phyloP scores from a whole-genome alignment of 768 basidiomycete genomes.

The Pleurotus tuber-regium region DNA sequence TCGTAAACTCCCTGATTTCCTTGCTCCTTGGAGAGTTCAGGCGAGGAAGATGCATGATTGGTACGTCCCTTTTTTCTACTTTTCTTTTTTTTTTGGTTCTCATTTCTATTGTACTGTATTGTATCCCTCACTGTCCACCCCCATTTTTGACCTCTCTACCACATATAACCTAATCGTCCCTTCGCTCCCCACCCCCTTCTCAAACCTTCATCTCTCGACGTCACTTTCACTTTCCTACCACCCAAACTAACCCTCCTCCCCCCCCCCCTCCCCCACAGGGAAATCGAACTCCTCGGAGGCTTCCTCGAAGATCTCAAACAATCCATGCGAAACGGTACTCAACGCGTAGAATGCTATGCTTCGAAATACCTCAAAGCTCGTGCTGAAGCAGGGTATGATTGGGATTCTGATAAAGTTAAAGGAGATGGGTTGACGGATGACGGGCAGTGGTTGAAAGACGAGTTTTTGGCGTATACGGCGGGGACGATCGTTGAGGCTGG shows the following conservation, averaged over 20 bases:
- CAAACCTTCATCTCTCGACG: too few relatives aligned
- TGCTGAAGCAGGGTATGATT: neutral
- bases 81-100: too few relatives aligned
- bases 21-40: slow-evolving; percentile 24
- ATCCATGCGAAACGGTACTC: neutral
- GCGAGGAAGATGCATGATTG: slow-evolving; percentile 17
- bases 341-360: neutral
- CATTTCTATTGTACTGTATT: too few relatives aligned
- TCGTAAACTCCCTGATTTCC: slow-evolving; percentile 22
- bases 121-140: too few relatives aligned
- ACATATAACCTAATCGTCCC: too few relatives aligned
- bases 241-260: neutral
- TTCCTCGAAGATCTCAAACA: neutral
- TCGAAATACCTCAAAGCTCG: neutral
- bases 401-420: too few relatives aligned
- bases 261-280: neutral
- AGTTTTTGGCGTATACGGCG: neutral
- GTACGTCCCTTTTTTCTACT: neutral
- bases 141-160: too few relatives aligned
- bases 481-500: neutral
- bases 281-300: neutral
- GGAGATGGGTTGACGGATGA: neutral
- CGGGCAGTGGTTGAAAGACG: neutral
- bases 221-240: too few relatives aligned
- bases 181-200: too few relatives aligned